Percentiles rank a stretch among this genome's conserved stretches.
phyloP scores from a whole-genome alignment of 169 alveolate species.

The Plasmodium knowlesi region DNA sequence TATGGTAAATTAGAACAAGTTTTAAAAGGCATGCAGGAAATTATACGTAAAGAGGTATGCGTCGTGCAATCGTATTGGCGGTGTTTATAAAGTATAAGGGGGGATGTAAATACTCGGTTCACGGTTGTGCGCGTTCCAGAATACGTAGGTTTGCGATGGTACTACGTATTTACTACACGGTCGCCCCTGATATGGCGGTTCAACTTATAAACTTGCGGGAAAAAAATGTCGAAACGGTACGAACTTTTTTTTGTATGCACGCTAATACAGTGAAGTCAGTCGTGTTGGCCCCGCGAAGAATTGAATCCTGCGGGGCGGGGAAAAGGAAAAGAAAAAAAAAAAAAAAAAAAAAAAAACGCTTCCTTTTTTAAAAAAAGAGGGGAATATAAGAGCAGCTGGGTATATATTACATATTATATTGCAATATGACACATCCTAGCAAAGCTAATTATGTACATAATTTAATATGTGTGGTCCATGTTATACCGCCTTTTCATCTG shows the following conservation, averaged over 20 bases:
- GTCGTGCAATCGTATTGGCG: neutral
- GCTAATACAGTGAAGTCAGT: neutral
- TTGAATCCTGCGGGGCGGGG: neutral
- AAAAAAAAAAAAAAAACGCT: neutral
- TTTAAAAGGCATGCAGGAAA: neutral
- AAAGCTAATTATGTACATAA: neutral
- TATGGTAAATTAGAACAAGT: constrained; percentile 3
- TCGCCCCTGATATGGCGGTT: neutral
- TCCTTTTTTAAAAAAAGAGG: neutral
- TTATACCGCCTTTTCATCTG: neutral
- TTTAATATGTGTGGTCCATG: neutral
- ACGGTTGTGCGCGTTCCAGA: neutral
- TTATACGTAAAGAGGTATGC: neutral
- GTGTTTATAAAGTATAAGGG: neutral
- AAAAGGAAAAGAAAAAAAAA: neutral
- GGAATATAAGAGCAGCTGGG: neutral
- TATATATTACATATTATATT: too few relatives aligned
- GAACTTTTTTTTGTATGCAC: neutral
- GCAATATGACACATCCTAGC: neutral
- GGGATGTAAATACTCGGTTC: neutral
- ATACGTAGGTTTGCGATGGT: neutral
- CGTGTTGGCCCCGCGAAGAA: neutral
- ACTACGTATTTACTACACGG: neutral
- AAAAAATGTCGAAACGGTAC: neutral
- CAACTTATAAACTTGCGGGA: neutral